phyloP scores from a whole-genome alignment of 805 yeast genomes.

The Saccharomycopsis guyanensis region DNA sequence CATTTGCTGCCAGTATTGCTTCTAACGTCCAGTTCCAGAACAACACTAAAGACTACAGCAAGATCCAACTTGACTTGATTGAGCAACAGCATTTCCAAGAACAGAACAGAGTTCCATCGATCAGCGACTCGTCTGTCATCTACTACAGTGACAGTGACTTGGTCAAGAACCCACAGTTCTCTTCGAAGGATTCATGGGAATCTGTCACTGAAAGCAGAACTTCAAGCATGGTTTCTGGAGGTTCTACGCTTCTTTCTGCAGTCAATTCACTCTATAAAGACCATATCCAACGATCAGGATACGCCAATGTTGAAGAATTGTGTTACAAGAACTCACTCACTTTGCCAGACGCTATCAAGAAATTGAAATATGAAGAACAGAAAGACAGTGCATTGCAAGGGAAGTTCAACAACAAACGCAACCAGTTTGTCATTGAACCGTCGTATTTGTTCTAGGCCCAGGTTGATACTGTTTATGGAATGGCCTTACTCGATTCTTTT shows the following conservation, averaged over 20 bases:
- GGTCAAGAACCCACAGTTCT: constrained; percentile 13
- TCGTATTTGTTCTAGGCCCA: neutral
- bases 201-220: constrained; percentile 5
- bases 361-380: constrained; percentile 11
- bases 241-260: constrained; percentile 18
- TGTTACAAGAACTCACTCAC: constrained; percentile 13
- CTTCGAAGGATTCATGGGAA: constrained; percentile 12
- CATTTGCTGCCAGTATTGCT: constrained; percentile 20
- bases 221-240: constrained; percentile 2
- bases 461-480: neutral
- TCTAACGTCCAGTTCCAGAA: constrained; percentile 19
- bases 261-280: constrained; percentile 20
- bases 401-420: neutral
- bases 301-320: constrained; percentile 15
- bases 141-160: constrained; percentile 20
- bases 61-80: constrained; percentile 5
- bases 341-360: constrained; percentile 22
- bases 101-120: neutral
- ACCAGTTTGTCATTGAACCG: neutral
- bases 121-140: constrained; percentile 13
- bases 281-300: constrained; percentile 15
- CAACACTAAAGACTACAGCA: constrained; percentile 4
- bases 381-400: neutral
- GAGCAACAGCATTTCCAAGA: neutral
- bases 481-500: too few species aligned